Conservation (phyloP, 2,329 filamentous ascomycete genomes). For the Aspergillus neoniger region DNA sequence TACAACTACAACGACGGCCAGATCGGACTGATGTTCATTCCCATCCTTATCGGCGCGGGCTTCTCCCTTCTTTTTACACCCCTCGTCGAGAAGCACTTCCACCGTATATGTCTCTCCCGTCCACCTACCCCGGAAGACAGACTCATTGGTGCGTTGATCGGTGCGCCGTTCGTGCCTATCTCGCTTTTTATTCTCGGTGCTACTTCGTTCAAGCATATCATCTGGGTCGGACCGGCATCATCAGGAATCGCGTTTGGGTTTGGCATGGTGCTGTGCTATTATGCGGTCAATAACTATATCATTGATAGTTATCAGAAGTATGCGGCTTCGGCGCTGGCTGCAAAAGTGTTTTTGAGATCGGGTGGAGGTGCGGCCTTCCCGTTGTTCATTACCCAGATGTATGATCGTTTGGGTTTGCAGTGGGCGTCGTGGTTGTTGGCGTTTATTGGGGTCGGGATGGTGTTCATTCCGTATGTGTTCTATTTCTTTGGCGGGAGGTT, state of each 20-base stretch:
- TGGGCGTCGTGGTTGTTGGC: constrained; percentile 71
- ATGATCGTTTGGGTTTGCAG: constrained; percentile 66
- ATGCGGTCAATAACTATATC: constrained; percentile 71
- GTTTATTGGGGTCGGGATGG: constrained; percentile 45
- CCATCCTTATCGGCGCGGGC: constrained; percentile 35
- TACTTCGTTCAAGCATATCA: constrained; percentile 60
- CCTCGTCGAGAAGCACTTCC: constrained; percentile 73
- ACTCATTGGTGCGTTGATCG: constrained; percentile 72
- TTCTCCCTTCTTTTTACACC: constrained; percentile 36
- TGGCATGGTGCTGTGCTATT: constrained; percentile 78
- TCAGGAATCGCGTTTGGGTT: constrained; percentile 71
- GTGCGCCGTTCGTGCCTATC: constrained; percentile 67
- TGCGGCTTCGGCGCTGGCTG: constrained; percentile 47
- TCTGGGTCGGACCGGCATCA: constrained; percentile 58
- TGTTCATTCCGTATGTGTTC: constrained; percentile 18
- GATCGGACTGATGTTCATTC: constrained; percentile 47
- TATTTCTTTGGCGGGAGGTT: constrained; percentile 13
- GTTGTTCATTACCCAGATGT: constrained; percentile 77
- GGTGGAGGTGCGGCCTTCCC: constrained; percentile 70
- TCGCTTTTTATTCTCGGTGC: constrained; percentile 65
- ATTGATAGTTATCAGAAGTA: constrained; percentile 60
- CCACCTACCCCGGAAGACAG: constrained; percentile 72
- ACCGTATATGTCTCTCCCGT: constrained; percentile 60
- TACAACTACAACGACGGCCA: constrained; percentile 52
- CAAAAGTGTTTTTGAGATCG: constrained; percentile 54